Percentiles rank a stretch among this genome's conserved stretches.
Evolutionary conservation across 345 rosid species (phyloP).

Genomic region (Noccaea bulbosa): DNA sequence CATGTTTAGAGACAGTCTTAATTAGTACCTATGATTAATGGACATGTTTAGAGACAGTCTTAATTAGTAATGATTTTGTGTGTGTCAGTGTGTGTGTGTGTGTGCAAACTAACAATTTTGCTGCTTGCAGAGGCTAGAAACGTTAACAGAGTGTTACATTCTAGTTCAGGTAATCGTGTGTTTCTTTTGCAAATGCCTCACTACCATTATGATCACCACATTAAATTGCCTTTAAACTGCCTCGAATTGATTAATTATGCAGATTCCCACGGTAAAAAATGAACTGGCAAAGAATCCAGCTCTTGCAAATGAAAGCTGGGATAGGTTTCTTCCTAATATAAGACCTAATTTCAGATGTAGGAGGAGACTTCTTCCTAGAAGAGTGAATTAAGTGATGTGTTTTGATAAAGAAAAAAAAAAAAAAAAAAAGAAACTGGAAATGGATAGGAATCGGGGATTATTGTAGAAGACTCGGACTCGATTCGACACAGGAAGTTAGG

Average conservation of each 20-base stretch:
- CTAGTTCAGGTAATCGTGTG: conserved; percentile 74
- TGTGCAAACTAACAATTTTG: conserved; percentile 15
- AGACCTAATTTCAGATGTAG: too few species aligned
- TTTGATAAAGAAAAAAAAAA: too few species aligned
- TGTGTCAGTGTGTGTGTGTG: background rate
- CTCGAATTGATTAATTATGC: conserved; percentile 15
- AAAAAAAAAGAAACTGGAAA: too few species aligned
- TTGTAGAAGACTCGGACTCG: too few species aligned
- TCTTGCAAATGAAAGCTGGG: conserved; percentile 81
- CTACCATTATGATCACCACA: background rate
- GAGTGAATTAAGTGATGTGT: too few species aligned
- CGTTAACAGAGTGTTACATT: conserved; percentile 86
- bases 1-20: too few species aligned
- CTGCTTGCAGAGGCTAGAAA: conserved; percentile 81
- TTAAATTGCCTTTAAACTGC: conserved; percentile 12
- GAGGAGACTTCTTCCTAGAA: too few species aligned
- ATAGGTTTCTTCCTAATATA: conserved; percentile 71
- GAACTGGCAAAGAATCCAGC: conserved; percentile 84
- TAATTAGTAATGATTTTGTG: conserved; percentile 11
- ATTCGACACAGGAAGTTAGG: too few species aligned
- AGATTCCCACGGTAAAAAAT: conserved; percentile 91
- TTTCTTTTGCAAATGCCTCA: conserved; percentile 2
- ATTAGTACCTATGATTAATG: background rate
- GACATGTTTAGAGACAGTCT: conserved; percentile 13
- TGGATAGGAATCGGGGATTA: too few species aligned